Base-by-base conservation (phyloP, 2,329 filamentous ascomycete species). In the Epichloe coenophiala region DNA sequence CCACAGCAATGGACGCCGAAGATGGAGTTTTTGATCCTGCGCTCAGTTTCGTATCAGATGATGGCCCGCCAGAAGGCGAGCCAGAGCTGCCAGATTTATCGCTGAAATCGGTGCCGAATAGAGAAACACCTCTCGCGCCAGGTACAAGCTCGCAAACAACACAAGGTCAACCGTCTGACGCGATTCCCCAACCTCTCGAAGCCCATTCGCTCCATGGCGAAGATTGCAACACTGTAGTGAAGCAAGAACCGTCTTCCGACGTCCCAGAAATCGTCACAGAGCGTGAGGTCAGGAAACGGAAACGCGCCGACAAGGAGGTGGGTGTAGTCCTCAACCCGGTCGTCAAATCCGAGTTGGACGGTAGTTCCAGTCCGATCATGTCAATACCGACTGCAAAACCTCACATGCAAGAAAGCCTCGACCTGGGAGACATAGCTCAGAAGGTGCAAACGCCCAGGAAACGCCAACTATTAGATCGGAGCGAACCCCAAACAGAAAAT, bases 201-300 rank as follows among this genome's bases (percentile, higher is more conserved):
- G 53, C 55, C 9, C 45, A 64, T 23, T 54, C 57, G 0, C 8
- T 44, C 7, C 39, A 54, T 4, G 48, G 52, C 15, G 49, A 53
- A 5, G 36, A 39, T 1, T 54, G 48, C 3, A 19, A 53, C 5
- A 53, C 56, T 7, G 36, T 40, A 4, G 58, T 78, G 23, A 79
- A 80, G 56, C 51, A 63, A n/a, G 76, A 80, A 53, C 72, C 72
- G 2, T 76, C 73, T 4, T 81, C 77, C 0, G 76, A 80, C 51
- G 60, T 59, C 2, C 75, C 72, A 0, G 62, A 78, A 1, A 58
- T 81, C 5, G 61, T 80, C 2, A 77, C 69, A 3, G 75, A 77
- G 53, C 71, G 74, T 13, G 58, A 59, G 17, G 60, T 79, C 1
- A 69, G 69, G 44, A 78, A 77, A 56, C 67, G 74, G 46, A 76